Base-by-base conservation (phyloP, 345 rosid species). In the Hypericum androsaemum region DNA sequence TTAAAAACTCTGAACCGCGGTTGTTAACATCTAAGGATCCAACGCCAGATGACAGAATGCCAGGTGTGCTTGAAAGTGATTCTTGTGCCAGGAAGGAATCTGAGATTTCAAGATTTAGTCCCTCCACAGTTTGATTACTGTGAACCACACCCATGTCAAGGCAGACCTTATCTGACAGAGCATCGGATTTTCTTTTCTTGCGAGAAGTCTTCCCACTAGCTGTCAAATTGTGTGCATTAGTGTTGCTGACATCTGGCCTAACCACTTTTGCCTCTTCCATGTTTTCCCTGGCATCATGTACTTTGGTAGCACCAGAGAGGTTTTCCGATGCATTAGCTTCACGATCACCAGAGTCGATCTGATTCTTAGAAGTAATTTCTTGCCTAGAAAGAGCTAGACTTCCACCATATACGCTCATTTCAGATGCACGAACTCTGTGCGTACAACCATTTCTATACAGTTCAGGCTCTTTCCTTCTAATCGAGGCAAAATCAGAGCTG, bases 401-500 rank as follows among this genome's bases (percentile, higher is more conserved):
- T 60, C 60, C 72, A 58, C 56, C 70, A 35, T 68, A 57, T 41
- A 65, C 60, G 41, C 70, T 73, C 64, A 66, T 71, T 62, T 77
- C 76, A 17, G 74, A 76, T 36, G 84, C 71, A 50, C 69, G 83
- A 55, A 86, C 74, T 68, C 77, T 74, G 59, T 77, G 95, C 54
- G 79, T 56, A 72, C 74, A 71, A 32, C 81, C 79, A 48, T 75
- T 71, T 61, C 60, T 64, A 57, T 65, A 67, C 38, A 70, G 71
- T 53, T 78, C 85, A 50, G 83, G 64, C 62, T 72, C 90, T 67
- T 70, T 80, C 43, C 74, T 78, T 63, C 80, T 80, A 65, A 74
- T 80, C 38, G 89, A 79, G n/a, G 81, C 77, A 67, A 82, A 77
- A 74, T 77, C 81, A 41, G 74, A 65, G 56, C 72, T 75, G 61